phyloP scores from a whole-genome alignment of 2,329 filamentous ascomycete genomes.

The Amauroascus verrucosus region DNA sequence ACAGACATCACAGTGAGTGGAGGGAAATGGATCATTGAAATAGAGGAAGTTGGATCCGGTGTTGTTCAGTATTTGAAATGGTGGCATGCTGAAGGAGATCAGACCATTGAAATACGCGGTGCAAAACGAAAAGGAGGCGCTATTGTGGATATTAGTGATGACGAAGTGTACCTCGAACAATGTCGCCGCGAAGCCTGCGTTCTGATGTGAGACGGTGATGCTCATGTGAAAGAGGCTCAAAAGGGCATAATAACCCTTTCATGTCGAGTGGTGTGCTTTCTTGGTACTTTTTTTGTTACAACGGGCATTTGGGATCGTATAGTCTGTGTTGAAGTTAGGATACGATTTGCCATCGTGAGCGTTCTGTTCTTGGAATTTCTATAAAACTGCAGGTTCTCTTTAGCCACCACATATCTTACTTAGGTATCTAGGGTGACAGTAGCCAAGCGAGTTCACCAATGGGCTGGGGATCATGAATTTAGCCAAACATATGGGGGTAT shows the following conservation, averaged over 20 bases:
- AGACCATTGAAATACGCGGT: conserved; percentile 66
- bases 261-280: background rate
- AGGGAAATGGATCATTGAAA: conserved; percentile 80
- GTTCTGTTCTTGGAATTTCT: too few species aligned
- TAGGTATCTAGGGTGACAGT: too few species aligned
- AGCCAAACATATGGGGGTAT: too few species aligned
- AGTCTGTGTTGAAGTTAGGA: too few species aligned
- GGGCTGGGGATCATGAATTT: too few species aligned
- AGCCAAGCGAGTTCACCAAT: too few species aligned
- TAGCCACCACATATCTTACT: too few species aligned
- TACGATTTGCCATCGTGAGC: too few species aligned
- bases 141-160: conserved; percentile 43
- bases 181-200: conserved; percentile 40
- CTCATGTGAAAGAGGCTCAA: background rate
- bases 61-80: conserved; percentile 69
- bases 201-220: conserved; percentile 37
- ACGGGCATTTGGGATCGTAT: too few species aligned
- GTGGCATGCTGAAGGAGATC: conserved; percentile 86
- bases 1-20: conserved; percentile 65
- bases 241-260: background rate
- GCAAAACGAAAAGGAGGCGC: conserved; percentile 49
- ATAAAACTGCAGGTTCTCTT: too few species aligned
- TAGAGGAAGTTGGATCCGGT: conserved; percentile 58
- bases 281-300: background rate
- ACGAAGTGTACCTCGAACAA: conserved; percentile 68